Evolutionary conservation across 305 asterid genomes (phyloP), one percentile per base, ranked within the genome.

Genomic region (Fraxinus angustifolia): DNA sequence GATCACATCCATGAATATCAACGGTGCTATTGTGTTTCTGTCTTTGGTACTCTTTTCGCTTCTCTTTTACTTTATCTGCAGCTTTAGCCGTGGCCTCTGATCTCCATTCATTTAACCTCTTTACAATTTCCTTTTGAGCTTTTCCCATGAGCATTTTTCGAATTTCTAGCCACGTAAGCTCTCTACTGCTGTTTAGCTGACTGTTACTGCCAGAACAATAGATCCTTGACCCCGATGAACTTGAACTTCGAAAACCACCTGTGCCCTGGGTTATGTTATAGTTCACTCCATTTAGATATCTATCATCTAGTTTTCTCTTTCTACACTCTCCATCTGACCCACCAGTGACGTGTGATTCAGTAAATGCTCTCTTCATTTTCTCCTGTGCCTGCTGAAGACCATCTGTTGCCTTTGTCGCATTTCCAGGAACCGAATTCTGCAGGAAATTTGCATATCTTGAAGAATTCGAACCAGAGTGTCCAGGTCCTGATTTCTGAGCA

Each of bases 381-480:
- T 89, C 89, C 58, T 90, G 93, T 38, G 91, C 93, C 86, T 87
- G 91, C 83, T 88, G 93, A 82, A 91, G 90, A 73, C 90, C 90
- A 72, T 73, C 85, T 17, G 96, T 91, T 26, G 96, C 94, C 87
- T 91, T 91, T 60, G 85, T 88, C 0, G 80, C 88, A 80, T 79
- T 83, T 80, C 89, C 84, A 26, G 90, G 78, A 85, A 62, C 75
- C 33, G 87, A 78, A 78, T 79, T 90, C 80, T 84, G 89, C 78
- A 73, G 86, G 82, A 79, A 79, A 60, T 84, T 83, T 8, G 86
- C 80, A 80, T 48, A 23, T 45, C 83, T 79, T 5, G 68, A 80
- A 12, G 88, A 79, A 65, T 77, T 86, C 56, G 77, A 75, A 79
- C 83, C 83, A 12, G 82, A 81, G 45, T 80, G 84, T 73, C 84